Base-by-base conservation (phyloP, 306 rosid species). In the Comarum palustre region DNA sequence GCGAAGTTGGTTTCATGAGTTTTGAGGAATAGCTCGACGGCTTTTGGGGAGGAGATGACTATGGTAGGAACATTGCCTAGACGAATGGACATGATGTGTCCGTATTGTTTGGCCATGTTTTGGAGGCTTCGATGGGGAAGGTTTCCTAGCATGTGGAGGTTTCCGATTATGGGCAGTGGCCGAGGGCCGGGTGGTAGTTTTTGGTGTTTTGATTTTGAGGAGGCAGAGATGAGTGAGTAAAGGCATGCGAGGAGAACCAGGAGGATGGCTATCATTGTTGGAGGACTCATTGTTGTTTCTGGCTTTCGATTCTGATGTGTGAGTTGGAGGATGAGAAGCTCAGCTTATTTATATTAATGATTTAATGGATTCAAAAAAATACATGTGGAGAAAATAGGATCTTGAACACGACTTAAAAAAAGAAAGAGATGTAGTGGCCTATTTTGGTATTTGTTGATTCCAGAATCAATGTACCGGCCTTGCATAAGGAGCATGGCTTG, bases 81-180 rank as follows among this genome's bases (percentile, higher is more conserved):
- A 17, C 85, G 61, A 7, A 82, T 46, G 60, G 69, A 77, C 91
- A 87, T 84, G 25, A 84, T 70, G 54, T 86, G 79, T 3, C 91
- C 91, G 71, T 87, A 61, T 68, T 42, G 71, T 58, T 15, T 66
- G 50, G 91, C 83, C 24, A 82, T 46, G 68, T 80, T 19, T 41
- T 80, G 82, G 75, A 84, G 88, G 47, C 41, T 65, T 5, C 52
- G 71, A 7, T 73, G 61, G 34, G 77, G 77, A 15, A 73, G 77
- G 36, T 20, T 20, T 8, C 70, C 77, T 61, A 61, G 10, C 69
- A 61, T n/a, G 2, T 45, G 69, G 38, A 73, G 77, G 34, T 73
- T 73, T 22, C 47, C 69, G 15, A 62, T 60, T 16, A 73, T 73
- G 7, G 77, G 61, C 0, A 73, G 25, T 19, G 47, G 31, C 16